A percentile compares a stretch with the other conserved stretches of the same genome.
These are phyloP conservation scores for Claviceps sp. DNA, from an alignment of 2,329 filamentous ascomycete genomes.

Conservation along the genomic window DNA sequence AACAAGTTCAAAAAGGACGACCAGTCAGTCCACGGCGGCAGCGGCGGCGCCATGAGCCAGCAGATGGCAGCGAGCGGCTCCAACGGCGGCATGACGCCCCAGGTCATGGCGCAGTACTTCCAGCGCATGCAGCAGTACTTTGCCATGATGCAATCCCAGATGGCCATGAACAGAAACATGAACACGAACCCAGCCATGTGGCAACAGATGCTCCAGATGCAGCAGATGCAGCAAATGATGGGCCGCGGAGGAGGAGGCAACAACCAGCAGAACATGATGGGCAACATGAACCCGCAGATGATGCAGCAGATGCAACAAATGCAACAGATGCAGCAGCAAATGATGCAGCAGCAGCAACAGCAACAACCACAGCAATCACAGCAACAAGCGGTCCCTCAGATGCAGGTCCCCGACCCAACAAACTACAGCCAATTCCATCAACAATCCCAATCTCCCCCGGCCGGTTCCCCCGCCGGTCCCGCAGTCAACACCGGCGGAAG, in stretches of 20 bases:
- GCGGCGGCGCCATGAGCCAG: conserved; percentile 21
- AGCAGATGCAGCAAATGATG: conserved; percentile 51
- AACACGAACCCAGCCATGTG: conserved; percentile 65
- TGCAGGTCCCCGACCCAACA: conserved; percentile 8
- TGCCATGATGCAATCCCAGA: conserved; percentile 84
- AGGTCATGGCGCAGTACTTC: conserved; percentile 98
- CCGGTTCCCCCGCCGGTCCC: conserved; percentile 10
- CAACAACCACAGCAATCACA: conserved; percentile 25
- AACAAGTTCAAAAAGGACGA: conserved; percentile 46
- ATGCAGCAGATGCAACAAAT: conserved; percentile 42
- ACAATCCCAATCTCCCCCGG: conserved; percentile 26
- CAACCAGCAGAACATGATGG: conserved; percentile 25
- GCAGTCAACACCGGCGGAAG: conserved; percentile 11
- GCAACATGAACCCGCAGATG: conserved; percentile 36
- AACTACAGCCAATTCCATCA: conserved; percentile 26
- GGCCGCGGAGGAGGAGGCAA: conserved; percentile 24
- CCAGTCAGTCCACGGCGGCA: conserved; percentile 15
- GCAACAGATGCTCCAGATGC: conserved; percentile 65
- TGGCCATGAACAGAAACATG: conserved; percentile 69
- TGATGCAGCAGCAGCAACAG: conserved; percentile 35
- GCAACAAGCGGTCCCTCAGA: conserved; percentile 12
- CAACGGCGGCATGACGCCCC: conserved; percentile 70
- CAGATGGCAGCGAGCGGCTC: conserved; percentile 26
- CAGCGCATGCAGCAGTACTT: conserved; percentile 98
- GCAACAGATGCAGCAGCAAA: conserved; percentile 24